phyloP scores from a whole-genome alignment of 1,139 yeast genomes.

The Ogataea hybrid region DNA sequence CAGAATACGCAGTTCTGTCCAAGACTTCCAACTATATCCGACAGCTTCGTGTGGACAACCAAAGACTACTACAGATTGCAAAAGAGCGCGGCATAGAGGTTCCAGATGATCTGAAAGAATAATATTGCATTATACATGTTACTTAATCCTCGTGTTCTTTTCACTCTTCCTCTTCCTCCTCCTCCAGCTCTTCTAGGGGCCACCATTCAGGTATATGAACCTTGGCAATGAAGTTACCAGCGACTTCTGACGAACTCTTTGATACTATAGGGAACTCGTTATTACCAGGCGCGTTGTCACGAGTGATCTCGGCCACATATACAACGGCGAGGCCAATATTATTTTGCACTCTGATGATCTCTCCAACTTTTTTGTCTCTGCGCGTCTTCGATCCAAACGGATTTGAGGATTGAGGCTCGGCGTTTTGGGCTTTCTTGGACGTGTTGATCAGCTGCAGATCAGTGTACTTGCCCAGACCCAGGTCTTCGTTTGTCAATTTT shows the following conservation, averaged over 20 bases:
- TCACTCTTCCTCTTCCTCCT: conserved; percentile 6
- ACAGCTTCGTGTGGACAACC: conserved; percentile 24
- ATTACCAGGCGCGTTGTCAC: conserved; percentile 22
- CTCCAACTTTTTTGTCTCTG: conserved; percentile 46
- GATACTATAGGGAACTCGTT: conserved; percentile 21
- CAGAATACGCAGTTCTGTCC: conserved; percentile 36
- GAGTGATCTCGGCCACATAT: conserved; percentile 42
- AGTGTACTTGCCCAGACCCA: conserved; percentile 18
- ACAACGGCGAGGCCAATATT: conserved; percentile 67
- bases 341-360: conserved; percentile 53
- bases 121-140: background rate
- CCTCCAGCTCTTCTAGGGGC: conserved; percentile 41
- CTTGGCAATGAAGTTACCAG: conserved; percentile 39
- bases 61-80: conserved; percentile 19
- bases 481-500: conserved; percentile 21
- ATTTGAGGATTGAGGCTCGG: conserved; percentile 21
- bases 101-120: conserved; percentile 20
- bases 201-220: conserved; percentile 66
- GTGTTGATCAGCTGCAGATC: conserved; percentile 23
- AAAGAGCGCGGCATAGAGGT: conserved; percentile 19
- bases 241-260: conserved; percentile 10
- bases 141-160: conserved; percentile 1
- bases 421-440: conserved; percentile 2
- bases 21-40: conserved; percentile 30
- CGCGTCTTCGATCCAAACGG: conserved; percentile 28